These are phyloP conservation scores for Lentinula novae-zelandiae DNA, from an alignment of 1,284 basidiomycete genomes.

Conservation along the genomic window DNA sequence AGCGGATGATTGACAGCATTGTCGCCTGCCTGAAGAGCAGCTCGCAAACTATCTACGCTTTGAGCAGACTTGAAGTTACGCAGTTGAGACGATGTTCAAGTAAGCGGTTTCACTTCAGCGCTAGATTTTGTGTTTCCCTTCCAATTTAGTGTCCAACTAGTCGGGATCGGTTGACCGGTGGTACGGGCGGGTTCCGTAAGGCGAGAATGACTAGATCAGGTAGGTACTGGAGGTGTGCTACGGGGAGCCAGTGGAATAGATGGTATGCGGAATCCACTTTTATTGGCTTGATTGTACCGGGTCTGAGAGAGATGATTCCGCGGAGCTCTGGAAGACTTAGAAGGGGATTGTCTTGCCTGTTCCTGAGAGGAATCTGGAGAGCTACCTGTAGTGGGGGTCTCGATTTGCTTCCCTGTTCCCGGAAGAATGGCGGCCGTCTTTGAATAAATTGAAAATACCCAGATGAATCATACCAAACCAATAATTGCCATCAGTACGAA, in stretches of 20 bases:
- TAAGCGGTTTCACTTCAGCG: slow-evolving; percentile 27
- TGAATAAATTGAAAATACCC: too few species aligned
- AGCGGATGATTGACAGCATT: slow-evolving; percentile 24
- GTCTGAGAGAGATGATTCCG: slow-evolving; percentile 27
- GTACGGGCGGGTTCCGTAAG: slow-evolving; percentile 19
- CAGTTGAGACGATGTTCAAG: slow-evolving; percentile 23
- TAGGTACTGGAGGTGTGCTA: too few species aligned
- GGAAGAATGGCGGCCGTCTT: too few species aligned
- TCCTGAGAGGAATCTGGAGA: slow-evolving; percentile 21
- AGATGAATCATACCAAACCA: too few species aligned
- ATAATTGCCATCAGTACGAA: too few species aligned
- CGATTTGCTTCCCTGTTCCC: too few species aligned
- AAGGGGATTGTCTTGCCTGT: slow-evolving; percentile 20
- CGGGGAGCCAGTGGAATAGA: slow-evolving; percentile 36
- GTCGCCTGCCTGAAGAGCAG: slow-evolving; percentile 7
- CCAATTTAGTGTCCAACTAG: slow-evolving; percentile 45
- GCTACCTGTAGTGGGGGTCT: slow-evolving; percentile 7
- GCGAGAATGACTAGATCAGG: slow-evolving; percentile 24
- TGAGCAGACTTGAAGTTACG: slow-evolving; percentile 37
- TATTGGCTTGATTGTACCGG: slow-evolving; percentile 24
- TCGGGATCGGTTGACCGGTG: slow-evolving; percentile 37
- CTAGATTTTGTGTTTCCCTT: slow-evolving; percentile 37
- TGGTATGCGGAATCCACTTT: slow-evolving; percentile 24
- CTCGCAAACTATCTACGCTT: slow-evolving; percentile 57
- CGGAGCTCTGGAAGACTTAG: slow-evolving; percentile 17